A percentile compares a stretch with the other conserved stretches of the same genome.
phyloP scores from a whole-genome alignment of 148 eudicot species.

The Cornus controversa region DNA sequence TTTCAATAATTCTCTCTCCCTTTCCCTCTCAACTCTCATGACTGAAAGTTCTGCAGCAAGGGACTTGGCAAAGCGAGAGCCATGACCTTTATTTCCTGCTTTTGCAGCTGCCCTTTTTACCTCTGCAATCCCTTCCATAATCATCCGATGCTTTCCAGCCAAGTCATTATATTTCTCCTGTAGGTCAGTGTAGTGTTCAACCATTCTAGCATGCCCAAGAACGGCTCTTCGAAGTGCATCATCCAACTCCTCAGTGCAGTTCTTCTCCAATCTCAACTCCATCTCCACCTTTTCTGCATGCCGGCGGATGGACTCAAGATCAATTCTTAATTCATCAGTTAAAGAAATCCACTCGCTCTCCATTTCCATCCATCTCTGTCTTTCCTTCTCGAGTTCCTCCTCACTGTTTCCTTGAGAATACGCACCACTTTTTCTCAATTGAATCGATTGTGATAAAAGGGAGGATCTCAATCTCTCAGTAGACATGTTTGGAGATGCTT shows the following conservation, averaged over 20 bases:
- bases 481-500: conserved; percentile 51
- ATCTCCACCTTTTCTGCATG: conserved; percentile 64
- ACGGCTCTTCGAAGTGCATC: conserved; percentile 82
- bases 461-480: conserved; percentile 68
- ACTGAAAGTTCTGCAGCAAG: conserved; percentile 80
- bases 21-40: conserved; percentile 70
- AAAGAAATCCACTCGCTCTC: conserved; percentile 98
- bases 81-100: conserved; percentile 84
- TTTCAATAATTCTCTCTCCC: conserved; percentile 71
- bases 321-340: conserved; percentile 86
- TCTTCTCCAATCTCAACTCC: conserved; percentile 75
- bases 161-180: conserved; percentile 84
- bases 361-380: conserved; percentile 94
- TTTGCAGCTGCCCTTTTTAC: conserved; percentile 80
- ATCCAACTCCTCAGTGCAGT: conserved; percentile 73
- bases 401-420: conserved; percentile 34
- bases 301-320: conserved; percentile 67
- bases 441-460: conserved; percentile 67
- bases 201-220: conserved; percentile 71
- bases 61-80: conserved; percentile 78
- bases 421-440: conserved; percentile 60
- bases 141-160: conserved; percentile 59
- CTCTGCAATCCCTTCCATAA: conserved; percentile 75
- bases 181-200: conserved; percentile 83
- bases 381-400: conserved; percentile 86